phyloP scores from a whole-genome alignment of 2,329 filamentous ascomycete species.

The Aspergillus terreus region DNA sequence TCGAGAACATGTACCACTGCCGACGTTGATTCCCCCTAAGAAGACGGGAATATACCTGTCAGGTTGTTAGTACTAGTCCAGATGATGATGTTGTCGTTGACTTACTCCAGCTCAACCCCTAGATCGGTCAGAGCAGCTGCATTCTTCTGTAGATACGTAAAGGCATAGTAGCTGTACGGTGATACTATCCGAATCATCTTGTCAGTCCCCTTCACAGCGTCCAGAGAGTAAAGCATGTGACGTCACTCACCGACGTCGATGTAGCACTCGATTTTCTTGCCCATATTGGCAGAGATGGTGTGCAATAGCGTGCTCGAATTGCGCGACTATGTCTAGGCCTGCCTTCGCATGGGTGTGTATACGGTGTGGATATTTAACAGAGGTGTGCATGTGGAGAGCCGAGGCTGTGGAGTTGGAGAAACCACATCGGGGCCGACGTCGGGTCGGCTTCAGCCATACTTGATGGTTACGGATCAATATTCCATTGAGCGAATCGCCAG shows the following conservation, averaged over 20 bases:
- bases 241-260: conserved; percentile 58
- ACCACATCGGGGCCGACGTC: neutral
- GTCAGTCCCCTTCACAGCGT: neutral
- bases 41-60: conserved; percentile 70
- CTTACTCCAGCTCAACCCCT: conserved; percentile 64
- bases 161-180: conserved; percentile 50
- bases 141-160: conserved; percentile 58
- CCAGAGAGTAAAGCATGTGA: neutral
- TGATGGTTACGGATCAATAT: neutral
- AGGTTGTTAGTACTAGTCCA: conserved; percentile 2
- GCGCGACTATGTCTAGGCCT: neutral
- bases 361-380: neutral
- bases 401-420: conserved; percentile 1
- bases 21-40: conserved; percentile 63
- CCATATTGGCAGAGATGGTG: conserved; percentile 42
- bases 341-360: neutral
- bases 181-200: conserved; percentile 53
- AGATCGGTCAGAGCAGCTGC: conserved; percentile 53
- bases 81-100: neutral
- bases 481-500: no score
- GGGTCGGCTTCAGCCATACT: neutral
- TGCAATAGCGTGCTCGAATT: neutral
- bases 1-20: conserved; percentile 45
- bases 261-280: conserved; percentile 62
- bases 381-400: conserved; percentile 1